Percentiles rank a stretch among this genome's conserved stretches.
phyloP scores from a whole-genome alignment of 106 monocot genomes.

The Dendrobium chrysotoxum region DNA sequence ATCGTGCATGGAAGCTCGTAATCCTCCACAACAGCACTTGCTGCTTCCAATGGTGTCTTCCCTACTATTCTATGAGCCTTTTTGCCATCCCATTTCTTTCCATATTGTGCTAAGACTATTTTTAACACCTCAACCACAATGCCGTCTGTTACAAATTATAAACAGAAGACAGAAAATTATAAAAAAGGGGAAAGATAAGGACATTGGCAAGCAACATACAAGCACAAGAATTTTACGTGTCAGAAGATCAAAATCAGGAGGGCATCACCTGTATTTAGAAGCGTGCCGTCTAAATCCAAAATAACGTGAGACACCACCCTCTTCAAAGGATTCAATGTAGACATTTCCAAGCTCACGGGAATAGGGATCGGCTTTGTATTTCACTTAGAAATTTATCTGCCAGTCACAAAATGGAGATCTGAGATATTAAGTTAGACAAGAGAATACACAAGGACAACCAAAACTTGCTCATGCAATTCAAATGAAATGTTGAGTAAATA shows the following conservation, averaged over 20 bases:
- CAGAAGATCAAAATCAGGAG: not conserved
- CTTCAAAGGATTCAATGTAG: slow-evolving; percentile 39
- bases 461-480: not conserved
- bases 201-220: not conserved
- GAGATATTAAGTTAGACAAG: not conserved
- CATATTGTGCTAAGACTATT: slow-evolving; percentile 53
- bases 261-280: slow-evolving; percentile 76
- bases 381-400: not conserved
- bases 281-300: slow-evolving; percentile 89
- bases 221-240: not conserved
- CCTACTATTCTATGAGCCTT: slow-evolving; percentile 56
- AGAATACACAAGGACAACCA: not conserved
- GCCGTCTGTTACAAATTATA: slow-evolving; percentile 46
- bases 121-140: slow-evolving; percentile 67
- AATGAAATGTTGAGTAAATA: not conserved
- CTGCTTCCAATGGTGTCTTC: slow-evolving; percentile 75
- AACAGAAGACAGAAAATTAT: not conserved
- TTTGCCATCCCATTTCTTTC: slow-evolving; percentile 75
- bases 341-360: slow-evolving; percentile 22
- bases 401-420: not conserved
- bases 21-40: slow-evolving; percentile 54
- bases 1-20: slow-evolving; percentile 68
- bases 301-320: slow-evolving; percentile 73
- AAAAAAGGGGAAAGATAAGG: not conserved
- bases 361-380: not conserved